phyloP scores from a whole-genome alignment of 352 stramenopile genomes.

The Pythium myriotylum region DNA sequence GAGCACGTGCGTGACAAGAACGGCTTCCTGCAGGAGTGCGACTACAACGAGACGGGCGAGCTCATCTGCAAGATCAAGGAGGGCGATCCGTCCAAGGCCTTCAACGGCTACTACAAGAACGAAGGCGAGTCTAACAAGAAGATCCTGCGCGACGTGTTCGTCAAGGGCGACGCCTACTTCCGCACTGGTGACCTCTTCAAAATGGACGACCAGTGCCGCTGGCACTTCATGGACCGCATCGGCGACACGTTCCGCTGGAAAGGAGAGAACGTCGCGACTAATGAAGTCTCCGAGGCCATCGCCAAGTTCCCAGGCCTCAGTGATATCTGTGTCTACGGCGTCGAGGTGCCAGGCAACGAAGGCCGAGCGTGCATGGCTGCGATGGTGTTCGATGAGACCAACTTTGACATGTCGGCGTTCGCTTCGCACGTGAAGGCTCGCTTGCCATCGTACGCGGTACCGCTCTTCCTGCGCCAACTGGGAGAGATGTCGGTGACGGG shows the following conservation, averaged over 20 bases:
- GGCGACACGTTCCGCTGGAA: constrained; percentile 95
- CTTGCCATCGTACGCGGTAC: constrained; percentile 72
- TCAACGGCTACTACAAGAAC: constrained; percentile 90
- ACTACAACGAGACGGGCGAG: constrained; percentile 67
- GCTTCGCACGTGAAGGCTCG: constrained; percentile 44
- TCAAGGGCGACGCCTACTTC: constrained; percentile 88
- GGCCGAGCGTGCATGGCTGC: constrained; percentile 83
- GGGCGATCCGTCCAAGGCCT: constrained; percentile 60
- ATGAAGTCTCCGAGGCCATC: constrained; percentile 85
- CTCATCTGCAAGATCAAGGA: constrained; percentile 65
- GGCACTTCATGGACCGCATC: constrained; percentile 91
- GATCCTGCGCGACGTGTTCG: constrained; percentile 80
- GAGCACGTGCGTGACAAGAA: constrained; percentile 56
- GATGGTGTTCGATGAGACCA: constrained; percentile 75
- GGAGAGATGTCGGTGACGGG: constrained; percentile 76
- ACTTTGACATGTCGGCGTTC: constrained; percentile 58
- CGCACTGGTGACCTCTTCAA: constrained; percentile 91
- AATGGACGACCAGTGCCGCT: constrained; percentile 69
- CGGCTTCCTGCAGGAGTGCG: constrained; percentile 56
- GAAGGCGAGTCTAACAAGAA: constrained; percentile 84
- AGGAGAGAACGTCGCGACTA: constrained; percentile 92
- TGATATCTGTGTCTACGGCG: constrained; percentile 80
- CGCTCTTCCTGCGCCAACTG: constrained; percentile 82
- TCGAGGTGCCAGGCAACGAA: constrained; percentile 73
- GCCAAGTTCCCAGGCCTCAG: constrained; percentile 74